These are phyloP conservation scores for Bryum argenteum DNA, from an alignment of 225 moss, liverwort and hornwort genomes.

Conservation along the genomic window DNA sequence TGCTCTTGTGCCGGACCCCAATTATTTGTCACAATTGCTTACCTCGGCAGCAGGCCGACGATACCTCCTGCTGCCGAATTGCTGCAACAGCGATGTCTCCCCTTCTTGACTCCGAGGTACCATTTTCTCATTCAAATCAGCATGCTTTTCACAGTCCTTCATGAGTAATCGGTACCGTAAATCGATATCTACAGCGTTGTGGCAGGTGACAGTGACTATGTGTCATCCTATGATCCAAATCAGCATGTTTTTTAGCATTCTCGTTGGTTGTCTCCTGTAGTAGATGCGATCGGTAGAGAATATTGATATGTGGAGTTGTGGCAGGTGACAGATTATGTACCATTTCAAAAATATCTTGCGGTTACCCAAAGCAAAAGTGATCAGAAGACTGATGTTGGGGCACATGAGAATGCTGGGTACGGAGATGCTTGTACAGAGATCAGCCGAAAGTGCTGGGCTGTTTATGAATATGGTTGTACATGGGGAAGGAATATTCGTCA, in stretches of 20 bases:
- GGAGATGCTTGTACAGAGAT: constrained; percentile 18
- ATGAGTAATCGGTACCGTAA: too few relatives aligned
- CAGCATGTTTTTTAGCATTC: too few relatives aligned
- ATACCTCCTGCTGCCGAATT: constrained; percentile 44
- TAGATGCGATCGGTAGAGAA: too few relatives aligned
- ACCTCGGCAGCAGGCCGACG: constrained; percentile 41
- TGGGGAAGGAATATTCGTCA: neutral
- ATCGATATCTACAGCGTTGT: too few relatives aligned
- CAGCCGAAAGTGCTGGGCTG: constrained; percentile 6
- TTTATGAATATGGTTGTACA: constrained; percentile 3
- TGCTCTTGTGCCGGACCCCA: constrained; percentile 51
- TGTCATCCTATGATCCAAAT: too few relatives aligned
- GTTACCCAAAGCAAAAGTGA: neutral
- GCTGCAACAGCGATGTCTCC: constrained; percentile 57
- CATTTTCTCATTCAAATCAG: neutral
- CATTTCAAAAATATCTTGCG: neutral
- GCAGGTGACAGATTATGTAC: constrained; percentile 25
- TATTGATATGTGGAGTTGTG: neutral
- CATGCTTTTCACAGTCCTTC: too few relatives aligned
- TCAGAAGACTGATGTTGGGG: neutral
- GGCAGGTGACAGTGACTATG: too few relatives aligned
- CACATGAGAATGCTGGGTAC: neutral
- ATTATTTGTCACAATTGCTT: constrained; percentile 40
- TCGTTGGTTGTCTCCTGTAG: neutral
- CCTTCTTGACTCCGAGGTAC: constrained; percentile 43